Evolutionary conservation across 2,329 filamentous ascomycete genomes (phyloP).

Genomic region (Rhinocladiella similis): DNA sequence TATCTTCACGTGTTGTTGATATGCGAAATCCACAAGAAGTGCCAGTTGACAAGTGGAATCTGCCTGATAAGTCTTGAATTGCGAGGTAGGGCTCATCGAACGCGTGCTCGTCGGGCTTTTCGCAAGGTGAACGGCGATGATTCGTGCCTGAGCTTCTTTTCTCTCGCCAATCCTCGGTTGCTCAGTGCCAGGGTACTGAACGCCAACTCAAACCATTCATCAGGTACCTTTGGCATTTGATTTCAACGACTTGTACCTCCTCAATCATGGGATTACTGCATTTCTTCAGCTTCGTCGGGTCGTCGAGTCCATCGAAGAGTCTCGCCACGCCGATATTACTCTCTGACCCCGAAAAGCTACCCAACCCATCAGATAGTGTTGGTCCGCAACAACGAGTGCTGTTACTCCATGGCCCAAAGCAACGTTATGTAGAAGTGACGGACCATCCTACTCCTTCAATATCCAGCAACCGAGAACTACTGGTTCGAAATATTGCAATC

Average conservation of each 20-base stretch:
- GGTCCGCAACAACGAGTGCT: conserved; percentile 7
- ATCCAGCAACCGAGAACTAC: conserved; percentile 17
- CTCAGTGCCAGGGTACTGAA: no score
- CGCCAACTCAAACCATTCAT: neutral
- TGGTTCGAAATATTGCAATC: conserved; percentile 41
- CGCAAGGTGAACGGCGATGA: no score
- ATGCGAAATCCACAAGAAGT: neutral
- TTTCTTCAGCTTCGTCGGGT: conserved; percentile 6
- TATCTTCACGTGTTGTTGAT: neutral
- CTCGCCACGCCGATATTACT: neutral
- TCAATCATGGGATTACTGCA: conserved; percentile 13
- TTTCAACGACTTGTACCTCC: neutral
- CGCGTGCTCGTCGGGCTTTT: no score
- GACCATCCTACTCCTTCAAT: conserved; percentile 13
- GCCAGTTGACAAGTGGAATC: neutral
- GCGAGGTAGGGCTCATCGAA: no score
- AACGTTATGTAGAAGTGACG: conserved; percentile 12
- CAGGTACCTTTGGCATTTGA: neutral
- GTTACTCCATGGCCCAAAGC: conserved; percentile 14
- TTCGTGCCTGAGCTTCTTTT: no score
- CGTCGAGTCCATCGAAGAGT: conserved; percentile 2
- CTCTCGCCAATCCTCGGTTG: no score
- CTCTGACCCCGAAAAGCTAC: neutral
- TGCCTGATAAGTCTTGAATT: no score
- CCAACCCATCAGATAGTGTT: no score